Percentiles rank a stretch among this genome's conserved stretches.
phyloP scores from a whole-genome alignment of 495 filamentous ascomycete genomes.

The Aspergillus indologenus region DNA sequence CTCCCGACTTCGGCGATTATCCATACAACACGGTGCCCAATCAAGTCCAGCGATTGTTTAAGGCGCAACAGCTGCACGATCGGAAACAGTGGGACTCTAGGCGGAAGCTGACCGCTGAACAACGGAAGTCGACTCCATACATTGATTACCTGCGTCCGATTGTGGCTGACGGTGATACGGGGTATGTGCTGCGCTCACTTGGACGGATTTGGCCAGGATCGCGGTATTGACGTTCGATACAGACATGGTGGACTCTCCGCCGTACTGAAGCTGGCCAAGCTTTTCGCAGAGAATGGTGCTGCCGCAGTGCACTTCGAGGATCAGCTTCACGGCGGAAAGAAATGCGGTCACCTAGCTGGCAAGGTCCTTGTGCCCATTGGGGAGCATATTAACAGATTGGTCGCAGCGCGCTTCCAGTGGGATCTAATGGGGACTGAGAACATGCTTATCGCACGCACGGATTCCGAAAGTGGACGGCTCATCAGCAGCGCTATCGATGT shows the following conservation, averaged over 20 bases:
- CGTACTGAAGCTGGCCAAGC: conserved; percentile 93
- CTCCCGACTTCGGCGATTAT: conserved; percentile 95
- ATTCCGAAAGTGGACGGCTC: conserved; percentile 88
- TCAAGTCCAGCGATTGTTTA: conserved; percentile 92
- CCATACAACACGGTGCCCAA: conserved; percentile 99
- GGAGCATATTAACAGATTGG: conserved; percentile 93
- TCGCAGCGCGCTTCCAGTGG: conserved; percentile 94
- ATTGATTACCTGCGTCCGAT: conserved; percentile 92
- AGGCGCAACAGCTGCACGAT: conserved; percentile 95
- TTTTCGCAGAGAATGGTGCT: conserved; percentile 97
- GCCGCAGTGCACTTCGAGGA: conserved; percentile 98
- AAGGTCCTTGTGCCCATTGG: conserved; percentile 93
- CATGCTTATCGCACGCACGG: conserved; percentile 88
- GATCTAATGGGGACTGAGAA: conserved; percentile 96
- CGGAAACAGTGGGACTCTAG: conserved; percentile 88
- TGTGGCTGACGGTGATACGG: conserved; percentile 96
- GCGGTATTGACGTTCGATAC: conserved; percentile 4
- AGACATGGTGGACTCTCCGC: conserved; percentile 82
- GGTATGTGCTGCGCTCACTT: conserved; percentile 40
- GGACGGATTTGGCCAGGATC: neutral
- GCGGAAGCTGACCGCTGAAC: conserved; percentile 67
- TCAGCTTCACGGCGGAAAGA: conserved; percentile 96
- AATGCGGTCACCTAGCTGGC: conserved; percentile 94
- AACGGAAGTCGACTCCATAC: conserved; percentile 74
- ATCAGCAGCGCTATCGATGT: conserved; percentile 88